These are phyloP conservation scores for Alternaria triticina DNA, from an alignment of 2,329 filamentous ascomycete species.

Conservation along the genomic window DNA sequence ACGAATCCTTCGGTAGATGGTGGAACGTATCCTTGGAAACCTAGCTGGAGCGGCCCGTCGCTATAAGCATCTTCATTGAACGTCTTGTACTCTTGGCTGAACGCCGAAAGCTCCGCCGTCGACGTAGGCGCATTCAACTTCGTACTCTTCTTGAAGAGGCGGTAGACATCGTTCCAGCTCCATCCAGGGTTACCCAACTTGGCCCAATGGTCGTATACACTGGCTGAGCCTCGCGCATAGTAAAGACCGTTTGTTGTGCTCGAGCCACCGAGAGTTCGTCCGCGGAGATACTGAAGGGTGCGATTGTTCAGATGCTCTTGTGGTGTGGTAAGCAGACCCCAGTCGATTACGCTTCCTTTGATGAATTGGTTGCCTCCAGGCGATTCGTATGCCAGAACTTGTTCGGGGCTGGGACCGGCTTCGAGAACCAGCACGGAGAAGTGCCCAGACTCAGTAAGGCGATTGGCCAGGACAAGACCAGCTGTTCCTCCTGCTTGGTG, in stretches of 20 bases:
- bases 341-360: constrained; percentile 38
- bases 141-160: constrained; percentile 34
- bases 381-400: constrained; percentile 37
- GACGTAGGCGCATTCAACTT: constrained; percentile 36
- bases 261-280: constrained; percentile 40
- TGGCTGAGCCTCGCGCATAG: constrained; percentile 40
- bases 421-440: constrained; percentile 43
- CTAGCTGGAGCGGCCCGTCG: constrained; percentile 36
- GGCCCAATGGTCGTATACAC: constrained; percentile 60
- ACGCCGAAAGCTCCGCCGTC: constrained; percentile 26
- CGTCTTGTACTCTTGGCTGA: constrained; percentile 37
- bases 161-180: constrained; percentile 46
- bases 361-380: constrained; percentile 38
- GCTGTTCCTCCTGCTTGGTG: constrained; percentile 27
- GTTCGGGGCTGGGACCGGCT: constrained; percentile 38
- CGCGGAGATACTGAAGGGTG: constrained; percentile 32
- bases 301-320: constrained; percentile 29
- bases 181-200: constrained; percentile 65
- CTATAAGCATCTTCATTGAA: constrained; percentile 36
- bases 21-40: constrained; percentile 39
- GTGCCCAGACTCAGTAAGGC: constrained; percentile 29
- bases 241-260: constrained; percentile 44
- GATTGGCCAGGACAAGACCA: constrained; percentile 33
- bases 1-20: constrained; percentile 37
- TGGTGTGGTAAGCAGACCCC: constrained; percentile 35